Evolutionary conservation across 768 basidiomycete genomes (phyloP).

Genomic region (Amanita subjunquillea): DNA sequence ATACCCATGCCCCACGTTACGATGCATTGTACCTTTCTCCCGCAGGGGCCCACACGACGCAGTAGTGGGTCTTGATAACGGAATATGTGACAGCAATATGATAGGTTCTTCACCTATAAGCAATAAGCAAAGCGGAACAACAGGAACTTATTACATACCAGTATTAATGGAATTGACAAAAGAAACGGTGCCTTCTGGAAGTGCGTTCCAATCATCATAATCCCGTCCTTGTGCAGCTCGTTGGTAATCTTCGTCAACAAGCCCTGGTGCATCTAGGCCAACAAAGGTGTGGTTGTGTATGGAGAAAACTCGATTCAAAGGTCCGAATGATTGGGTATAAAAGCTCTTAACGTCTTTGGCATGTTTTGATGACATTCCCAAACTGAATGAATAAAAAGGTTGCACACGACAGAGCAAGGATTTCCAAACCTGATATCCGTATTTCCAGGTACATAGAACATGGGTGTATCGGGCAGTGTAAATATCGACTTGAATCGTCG

Average conservation of each 20-base stretch:
- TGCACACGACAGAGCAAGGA: not conserved
- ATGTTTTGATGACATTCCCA: conserved; percentile 42
- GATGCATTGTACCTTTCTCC: conserved; percentile 61
- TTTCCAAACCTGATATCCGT: conserved; percentile 58
- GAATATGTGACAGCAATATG: conserved; percentile 80
- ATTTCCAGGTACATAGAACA: conserved; percentile 70
- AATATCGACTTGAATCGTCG: conserved; percentile 58
- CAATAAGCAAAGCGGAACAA: conserved; percentile 4
- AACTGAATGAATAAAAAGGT: conserved; percentile 21
- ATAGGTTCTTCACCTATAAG: conserved; percentile 29
- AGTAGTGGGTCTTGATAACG: conserved; percentile 64
- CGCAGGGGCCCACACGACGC: conserved; percentile 70
- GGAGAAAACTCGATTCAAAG: conserved; percentile 48
- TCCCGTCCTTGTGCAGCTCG: conserved; percentile 37
- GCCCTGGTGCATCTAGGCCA: conserved; percentile 65
- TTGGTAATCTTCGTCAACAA: conserved; percentile 76
- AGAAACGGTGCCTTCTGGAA: conserved; percentile 43
- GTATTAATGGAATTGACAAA: conserved; percentile 40
- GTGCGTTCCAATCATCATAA: conserved; percentile 48
- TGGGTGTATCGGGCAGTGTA: conserved; percentile 25
- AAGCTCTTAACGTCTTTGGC: conserved; percentile 45
- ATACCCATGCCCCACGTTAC: conserved; percentile 74
- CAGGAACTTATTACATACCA: conserved; percentile 20
- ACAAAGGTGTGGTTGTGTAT: conserved; percentile 66
- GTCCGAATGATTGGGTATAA: conserved; percentile 57